Evolutionary conservation across 768 basidiomycete genomes (phyloP).

Genomic region (Tulasnella calospora): DNA sequence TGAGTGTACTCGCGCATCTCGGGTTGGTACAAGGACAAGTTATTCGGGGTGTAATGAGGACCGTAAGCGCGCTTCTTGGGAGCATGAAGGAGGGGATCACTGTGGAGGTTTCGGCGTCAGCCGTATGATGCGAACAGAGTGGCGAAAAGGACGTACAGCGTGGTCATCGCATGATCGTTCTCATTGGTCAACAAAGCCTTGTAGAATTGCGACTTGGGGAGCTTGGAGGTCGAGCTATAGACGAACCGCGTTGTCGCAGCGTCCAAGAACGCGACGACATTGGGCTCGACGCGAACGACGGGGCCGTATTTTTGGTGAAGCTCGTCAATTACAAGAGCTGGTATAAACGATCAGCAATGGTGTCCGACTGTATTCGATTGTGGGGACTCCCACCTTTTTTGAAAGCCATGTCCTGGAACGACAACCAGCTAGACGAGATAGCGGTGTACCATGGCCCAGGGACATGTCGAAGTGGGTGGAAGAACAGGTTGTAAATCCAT

Average conservation of each 20-base stretch:
- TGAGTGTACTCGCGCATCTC: conserved; percentile 22
- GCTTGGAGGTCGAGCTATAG: conserved; percentile 5
- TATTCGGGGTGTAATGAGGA: conserved; percentile 19
- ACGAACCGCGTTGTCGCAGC: neutral
- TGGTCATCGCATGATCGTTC: conserved; percentile 23
- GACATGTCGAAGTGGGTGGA: conserved; percentile 20
- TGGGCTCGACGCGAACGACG: conserved; percentile 18
- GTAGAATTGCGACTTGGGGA: conserved; percentile 11
- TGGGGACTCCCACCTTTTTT: neutral
- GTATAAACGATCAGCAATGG: neutral
- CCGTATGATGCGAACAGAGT: neutral
- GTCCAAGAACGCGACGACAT: conserved; percentile 14
- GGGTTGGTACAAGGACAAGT: conserved; percentile 11
- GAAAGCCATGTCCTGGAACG: conserved; percentile 17
- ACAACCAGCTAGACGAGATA: conserved; percentile 14
- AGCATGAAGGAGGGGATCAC: conserved; percentile 11
- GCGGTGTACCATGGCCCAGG: conserved; percentile 23
- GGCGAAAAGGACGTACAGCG: conserved; percentile 1
- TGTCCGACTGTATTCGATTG: neutral
- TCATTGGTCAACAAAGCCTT: conserved; percentile 22
- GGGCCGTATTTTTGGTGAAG: conserved; percentile 11
- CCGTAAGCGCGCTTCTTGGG: conserved; percentile 19
- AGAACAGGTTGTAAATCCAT: conserved; percentile 16
- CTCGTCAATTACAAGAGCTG: conserved; percentile 10
- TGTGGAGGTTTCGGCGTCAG: neutral